Percentiles rank a stretch among this genome's conserved stretches.
Conservation (phyloP, 169 alveolate genomes). For the Theileria orientalis region DNA sequence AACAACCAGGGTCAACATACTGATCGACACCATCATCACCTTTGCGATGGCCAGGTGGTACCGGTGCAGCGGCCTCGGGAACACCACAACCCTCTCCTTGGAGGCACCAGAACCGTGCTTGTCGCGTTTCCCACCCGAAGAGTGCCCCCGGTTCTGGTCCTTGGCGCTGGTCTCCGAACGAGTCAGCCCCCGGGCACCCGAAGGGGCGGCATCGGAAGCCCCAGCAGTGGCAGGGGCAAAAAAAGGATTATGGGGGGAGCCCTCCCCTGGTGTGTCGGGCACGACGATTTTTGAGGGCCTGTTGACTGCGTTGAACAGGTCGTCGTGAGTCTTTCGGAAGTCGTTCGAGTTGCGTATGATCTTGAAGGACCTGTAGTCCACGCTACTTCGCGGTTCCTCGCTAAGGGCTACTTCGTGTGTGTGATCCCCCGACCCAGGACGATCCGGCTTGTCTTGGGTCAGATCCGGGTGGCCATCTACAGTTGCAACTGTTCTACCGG, state of each 20-base stretch:
- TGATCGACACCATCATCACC: constrained; percentile 2
- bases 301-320: constrained; percentile 5
- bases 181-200: too few species aligned
- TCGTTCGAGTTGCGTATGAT: constrained; percentile 34
- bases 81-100: constrained; percentile 22
- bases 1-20: not conserved
- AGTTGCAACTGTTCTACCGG: too few species aligned
- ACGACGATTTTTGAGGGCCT: not conserved
- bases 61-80: constrained; percentile 25
- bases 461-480: too few species aligned
- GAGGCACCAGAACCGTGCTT: too few species aligned
- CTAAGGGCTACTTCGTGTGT: not conserved
- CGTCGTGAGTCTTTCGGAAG: not conserved
- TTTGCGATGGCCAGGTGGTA: constrained; percentile 20
- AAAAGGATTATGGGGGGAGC: too few species aligned
- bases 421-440: not conserved
- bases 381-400: too few species aligned
- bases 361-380: constrained; percentile 35
- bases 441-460: too few species aligned
- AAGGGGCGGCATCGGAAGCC: too few species aligned
- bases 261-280: not conserved
- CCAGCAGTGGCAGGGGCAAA: too few species aligned
- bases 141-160: too few species aligned
- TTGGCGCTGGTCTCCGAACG: too few species aligned
- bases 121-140: too few species aligned